Evolutionary conservation across 306 rosid genomes (phyloP), one percentile per base, ranked within the genome.

Genomic region (Fragaria vesca): DNA sequence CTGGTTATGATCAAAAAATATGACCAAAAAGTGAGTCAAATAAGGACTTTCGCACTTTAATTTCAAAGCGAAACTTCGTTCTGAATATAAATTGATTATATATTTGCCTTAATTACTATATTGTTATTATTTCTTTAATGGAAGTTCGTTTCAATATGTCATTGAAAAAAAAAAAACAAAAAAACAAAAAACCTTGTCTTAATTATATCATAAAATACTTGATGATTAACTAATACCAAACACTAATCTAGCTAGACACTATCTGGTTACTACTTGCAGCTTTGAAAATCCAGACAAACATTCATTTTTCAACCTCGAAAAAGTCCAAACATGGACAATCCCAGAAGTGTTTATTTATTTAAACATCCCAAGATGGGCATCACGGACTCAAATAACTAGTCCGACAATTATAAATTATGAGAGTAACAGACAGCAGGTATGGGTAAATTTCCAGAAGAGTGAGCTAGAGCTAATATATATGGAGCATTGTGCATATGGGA

Each of bases 401-500:
- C 21, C 2, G 43, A 61, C 52, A 50, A 43, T 61, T 62, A 72
- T 20, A 50, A 46, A 30, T 43, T 12, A 30, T 61, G 46, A 61
- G 69, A 45, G 58, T 52, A 74, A 63, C 21, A 63, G 72, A 69
- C 66, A 38, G 67, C 65, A 73, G 76, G 88, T 71, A 81, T 85
- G 88, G 88, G 85, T 63, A 38, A 74, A 52, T 46, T 36, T 50
- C 51, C 62, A 36, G 58, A 45, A 43, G 75, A 62, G 60, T 13
- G 45, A 36, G n/a, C 47, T 8, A 15, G 11, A 10, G 69, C 52
- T 48, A 48, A 30, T 55, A 5, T 54, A 63, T 66, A 86, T 87
- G 67, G 88, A 89, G 90, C 79, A 72, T 69, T 76, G 91, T 84
- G 88, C 81, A 76, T 79, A 79, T 36, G 70, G 47, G 83, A 88